Evolutionary conservation across 2,329 filamentous ascomycete species (phyloP).

Genomic region (Dissoconium aciculare): DNA sequence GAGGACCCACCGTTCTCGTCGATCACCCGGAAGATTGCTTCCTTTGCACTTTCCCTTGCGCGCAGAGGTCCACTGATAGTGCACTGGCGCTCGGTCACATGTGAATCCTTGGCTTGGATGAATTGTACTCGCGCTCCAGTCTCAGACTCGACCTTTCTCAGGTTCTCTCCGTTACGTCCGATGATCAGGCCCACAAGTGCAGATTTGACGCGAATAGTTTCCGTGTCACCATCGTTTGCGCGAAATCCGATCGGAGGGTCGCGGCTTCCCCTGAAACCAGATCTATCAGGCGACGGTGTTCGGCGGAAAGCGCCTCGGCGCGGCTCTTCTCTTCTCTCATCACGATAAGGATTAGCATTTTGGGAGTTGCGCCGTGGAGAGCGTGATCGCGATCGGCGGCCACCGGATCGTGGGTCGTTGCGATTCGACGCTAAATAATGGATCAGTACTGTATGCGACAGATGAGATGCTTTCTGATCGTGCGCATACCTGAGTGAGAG

Average conservation of each 20-base stretch:
- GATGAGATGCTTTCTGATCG: conserved; percentile 23
- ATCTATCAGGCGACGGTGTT: conserved; percentile 51
- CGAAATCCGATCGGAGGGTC: conserved; percentile 13
- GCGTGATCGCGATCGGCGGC: conserved; percentile 51
- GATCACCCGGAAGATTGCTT: conserved; percentile 74
- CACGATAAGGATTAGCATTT: conserved; percentile 56
- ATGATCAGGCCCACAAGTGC: conserved; percentile 82
- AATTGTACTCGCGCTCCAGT: conserved; percentile 79
- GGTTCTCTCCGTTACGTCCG: conserved; percentile 75
- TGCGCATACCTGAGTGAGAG: conserved; percentile 23
- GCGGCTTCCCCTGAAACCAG: conserved; percentile 16
- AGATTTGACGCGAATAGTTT: conserved; percentile 76
- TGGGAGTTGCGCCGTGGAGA: conserved; percentile 57
- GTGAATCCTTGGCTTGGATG: conserved; percentile 56
- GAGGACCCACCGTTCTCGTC: conserved; percentile 57
- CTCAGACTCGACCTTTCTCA: conserved; percentile 70
- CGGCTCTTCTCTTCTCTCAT: conserved; percentile 62
- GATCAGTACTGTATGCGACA: conserved; percentile 24
- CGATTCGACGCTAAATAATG: conserved; percentile 19
- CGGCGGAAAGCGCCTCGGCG: conserved; percentile 45
- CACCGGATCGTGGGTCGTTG: conserved; percentile 35
- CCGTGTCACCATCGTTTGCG: conserved; percentile 56
- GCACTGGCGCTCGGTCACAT: conserved; percentile 63
- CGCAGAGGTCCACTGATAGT: conserved; percentile 64
- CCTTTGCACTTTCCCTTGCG: conserved; percentile 61